These are phyloP conservation scores for Calonectria pteridis DNA, from an alignment of 2,329 filamentous ascomycete species.

Conservation along the genomic window DNA sequence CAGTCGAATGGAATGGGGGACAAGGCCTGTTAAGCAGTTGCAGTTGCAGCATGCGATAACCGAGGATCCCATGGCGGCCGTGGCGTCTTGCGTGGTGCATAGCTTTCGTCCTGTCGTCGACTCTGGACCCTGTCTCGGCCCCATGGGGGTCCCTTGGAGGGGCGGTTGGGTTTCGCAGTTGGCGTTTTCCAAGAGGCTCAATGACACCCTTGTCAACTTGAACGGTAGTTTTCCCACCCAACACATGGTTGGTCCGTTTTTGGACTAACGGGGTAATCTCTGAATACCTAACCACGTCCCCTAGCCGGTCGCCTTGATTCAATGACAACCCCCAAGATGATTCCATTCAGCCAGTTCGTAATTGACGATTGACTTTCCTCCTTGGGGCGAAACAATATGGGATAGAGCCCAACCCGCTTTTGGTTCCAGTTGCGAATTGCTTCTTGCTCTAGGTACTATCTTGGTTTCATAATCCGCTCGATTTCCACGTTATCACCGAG, in stretches of 20 bases:
- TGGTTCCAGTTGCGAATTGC: neutral
- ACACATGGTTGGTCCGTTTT: slow-evolving; percentile 33
- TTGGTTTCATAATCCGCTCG: neutral
- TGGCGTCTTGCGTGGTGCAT: slow-evolving; percentile 18
- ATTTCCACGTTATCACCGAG: neutral
- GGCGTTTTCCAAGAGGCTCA: slow-evolving; percentile 32
- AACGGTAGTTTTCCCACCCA: slow-evolving; percentile 42
- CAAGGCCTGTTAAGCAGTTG: neutral
- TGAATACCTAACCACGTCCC: slow-evolving; percentile 19
- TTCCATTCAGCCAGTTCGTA: slow-evolving; percentile 7
- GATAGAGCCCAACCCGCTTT: neutral
- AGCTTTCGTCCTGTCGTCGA: slow-evolving; percentile 1
- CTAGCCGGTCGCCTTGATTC: slow-evolving; percentile 21
- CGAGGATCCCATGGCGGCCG: slow-evolving; percentile 33
- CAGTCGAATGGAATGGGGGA: neutral
- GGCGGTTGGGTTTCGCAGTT: slow-evolving; percentile 15
- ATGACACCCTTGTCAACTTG: slow-evolving; percentile 39
- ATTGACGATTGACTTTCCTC: neutral
- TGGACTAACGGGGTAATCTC: slow-evolving; percentile 9
- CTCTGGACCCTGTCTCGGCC: neutral
- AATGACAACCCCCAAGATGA: slow-evolving; percentile 18
- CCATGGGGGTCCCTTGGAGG: slow-evolving; percentile 15
- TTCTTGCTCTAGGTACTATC: neutral
- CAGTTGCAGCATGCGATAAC: slow-evolving; percentile 34
- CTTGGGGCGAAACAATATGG: neutral